Base-by-base conservation (phyloP, 164 flowering plant species). In the Macadamia tetraphylla region DNA sequence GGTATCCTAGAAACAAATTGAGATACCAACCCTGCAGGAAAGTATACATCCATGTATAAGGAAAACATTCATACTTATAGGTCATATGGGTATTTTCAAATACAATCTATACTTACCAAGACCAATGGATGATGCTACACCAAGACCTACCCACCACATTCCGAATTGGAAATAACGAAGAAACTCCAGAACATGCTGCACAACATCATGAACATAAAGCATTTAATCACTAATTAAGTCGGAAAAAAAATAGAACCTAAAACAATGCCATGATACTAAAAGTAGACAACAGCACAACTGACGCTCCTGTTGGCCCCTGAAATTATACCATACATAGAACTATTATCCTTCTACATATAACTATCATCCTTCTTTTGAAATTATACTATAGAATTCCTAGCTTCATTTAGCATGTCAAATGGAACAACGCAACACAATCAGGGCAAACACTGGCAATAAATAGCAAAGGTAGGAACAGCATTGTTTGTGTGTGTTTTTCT, bases 121-220 rank as follows among this genome's bases (percentile, higher is more conserved):
- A 66, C 98, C 97, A 80, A 93, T 89, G 68, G 98, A 90, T 31
- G 98, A 93, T 71, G 97, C 96, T 72, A 93, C 94, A 72, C 98
- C 97, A 76, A 93, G 95, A 63, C 89, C 86, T 57, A 87, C 72
- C 98, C 98, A 93, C 98, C 97, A 93, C 30, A 88, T 60, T 43
- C 78, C 85, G 79, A 82, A 93, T 49, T 71, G 79, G 52, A 86
- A 61, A 75, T 86, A 90, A 53, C 71, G 69, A 46, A 76, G 68
- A 43, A 88, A 71, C 77, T 93, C 97, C 69, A 89, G 85, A 60
- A 85, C 73, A 76, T 93, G 95, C 97, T 92, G 87, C 79, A 84
- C n/a, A 67, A 74, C 29, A 43, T 6, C 64, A 69, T 23, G 44
- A 53, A 29, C 46, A 17, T 42, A 32, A 31, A 56, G 51, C 30